phyloP scores from a whole-genome alignment of 306 rosid species.

The Castanospermum australe region DNA sequence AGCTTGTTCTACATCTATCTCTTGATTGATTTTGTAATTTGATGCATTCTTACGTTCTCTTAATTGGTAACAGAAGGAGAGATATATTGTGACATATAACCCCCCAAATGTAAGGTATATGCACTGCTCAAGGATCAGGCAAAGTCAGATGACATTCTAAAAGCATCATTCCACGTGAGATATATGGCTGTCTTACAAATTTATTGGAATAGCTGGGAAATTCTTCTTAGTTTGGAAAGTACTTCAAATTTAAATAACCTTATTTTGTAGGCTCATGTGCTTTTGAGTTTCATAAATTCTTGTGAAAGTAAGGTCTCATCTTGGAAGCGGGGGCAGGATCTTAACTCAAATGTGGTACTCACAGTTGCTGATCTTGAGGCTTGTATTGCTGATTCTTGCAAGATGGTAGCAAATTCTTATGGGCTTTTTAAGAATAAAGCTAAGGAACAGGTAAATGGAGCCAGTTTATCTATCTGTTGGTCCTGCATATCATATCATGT shows the following conservation, averaged over 20 bases:
- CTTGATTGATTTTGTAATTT: conserved; percentile 5
- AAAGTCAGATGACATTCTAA: conserved; percentile 90
- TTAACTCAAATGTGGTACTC: conserved; percentile 33
- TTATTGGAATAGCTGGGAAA: not conserved
- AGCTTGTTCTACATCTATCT: conserved; percentile 6
- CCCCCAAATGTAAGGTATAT: conserved; percentile 74
- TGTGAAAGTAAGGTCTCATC: conserved; percentile 33
- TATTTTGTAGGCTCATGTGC: conserved; percentile 85
- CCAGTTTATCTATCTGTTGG: not conserved
- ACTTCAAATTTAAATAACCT: conserved; percentile 20
- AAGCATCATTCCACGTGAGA: conserved; percentile 97
- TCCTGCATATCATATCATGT: conserved; percentile 10
- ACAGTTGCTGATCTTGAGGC: conserved; percentile 58
- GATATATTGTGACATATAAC: conserved; percentile 82
- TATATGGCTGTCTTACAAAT: conserved; percentile 20
- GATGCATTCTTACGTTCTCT: too few species aligned
- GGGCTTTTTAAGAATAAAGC: conserved; percentile 80
- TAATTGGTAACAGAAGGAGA: conserved; percentile 67
- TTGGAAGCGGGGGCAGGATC: conserved; percentile 40
- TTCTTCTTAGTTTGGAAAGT: conserved; percentile 11
- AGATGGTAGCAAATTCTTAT: conserved; percentile 66
- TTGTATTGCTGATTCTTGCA: conserved; percentile 74
- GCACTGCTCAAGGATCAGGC: conserved; percentile 97
- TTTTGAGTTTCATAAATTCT: conserved; percentile 67
- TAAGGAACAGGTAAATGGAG: conserved; percentile 73